phyloP scores from a whole-genome alignment of 106 monocot species.

The Dendrobium catenatum region DNA sequence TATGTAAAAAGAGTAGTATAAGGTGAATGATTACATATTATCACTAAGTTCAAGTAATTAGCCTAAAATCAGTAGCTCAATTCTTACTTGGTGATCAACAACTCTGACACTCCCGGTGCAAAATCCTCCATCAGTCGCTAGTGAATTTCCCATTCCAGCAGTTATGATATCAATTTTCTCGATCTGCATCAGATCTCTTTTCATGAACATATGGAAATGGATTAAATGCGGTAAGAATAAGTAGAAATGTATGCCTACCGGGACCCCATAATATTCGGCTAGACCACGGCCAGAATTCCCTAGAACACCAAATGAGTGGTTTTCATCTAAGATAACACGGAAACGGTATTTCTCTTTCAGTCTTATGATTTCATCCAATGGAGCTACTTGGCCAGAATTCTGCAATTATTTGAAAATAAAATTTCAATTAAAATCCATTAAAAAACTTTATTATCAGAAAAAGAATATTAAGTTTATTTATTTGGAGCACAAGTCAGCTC shows the following conservation, averaged over 20 bases:
- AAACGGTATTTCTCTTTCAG: slow-evolving; percentile 91
- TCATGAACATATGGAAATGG: not conserved
- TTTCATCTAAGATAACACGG: slow-evolving; percentile 51
- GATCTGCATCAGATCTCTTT: slow-evolving; percentile 37
- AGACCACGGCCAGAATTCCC: slow-evolving; percentile 85
- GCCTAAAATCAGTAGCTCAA: not conserved
- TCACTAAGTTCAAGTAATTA: not conserved
- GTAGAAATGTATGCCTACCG: slow-evolving; percentile 10
- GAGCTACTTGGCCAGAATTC: slow-evolving; percentile 98
- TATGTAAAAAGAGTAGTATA: too few species aligned
- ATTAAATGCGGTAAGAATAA: not conserved
- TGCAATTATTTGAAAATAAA: slow-evolving; percentile 22
- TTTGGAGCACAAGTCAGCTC: not conserved
- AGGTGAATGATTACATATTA: not conserved
- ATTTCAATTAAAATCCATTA: not conserved
- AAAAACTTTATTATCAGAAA: not conserved
- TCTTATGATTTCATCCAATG: slow-evolving; percentile 73
- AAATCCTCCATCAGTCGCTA: slow-evolving; percentile 97
- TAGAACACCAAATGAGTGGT: slow-evolving; percentile 64
- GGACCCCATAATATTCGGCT: slow-evolving; percentile 53
- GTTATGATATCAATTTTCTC: slow-evolving; percentile 98
- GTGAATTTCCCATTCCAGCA: slow-evolving; percentile 87
- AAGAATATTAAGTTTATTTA: not conserved
- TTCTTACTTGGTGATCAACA: slow-evolving; percentile 88
- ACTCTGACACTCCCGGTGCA: slow-evolving; percentile 92